Percentiles rank a stretch among this genome's conserved stretches.
phyloP scores from a whole-genome alignment of 768 basidiomycete species.

The Lentinula sp. region DNA sequence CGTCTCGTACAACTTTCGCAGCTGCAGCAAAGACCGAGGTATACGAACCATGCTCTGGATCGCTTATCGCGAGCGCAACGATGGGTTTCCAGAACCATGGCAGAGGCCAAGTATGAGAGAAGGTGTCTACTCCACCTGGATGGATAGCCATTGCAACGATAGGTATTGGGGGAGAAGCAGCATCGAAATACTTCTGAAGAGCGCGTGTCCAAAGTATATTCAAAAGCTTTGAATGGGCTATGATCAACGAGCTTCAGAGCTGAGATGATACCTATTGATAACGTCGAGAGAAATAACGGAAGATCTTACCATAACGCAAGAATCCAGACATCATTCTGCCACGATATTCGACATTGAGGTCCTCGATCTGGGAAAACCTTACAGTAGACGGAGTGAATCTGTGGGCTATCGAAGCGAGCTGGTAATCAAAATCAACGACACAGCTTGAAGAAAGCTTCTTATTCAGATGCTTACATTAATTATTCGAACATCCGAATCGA shows the following conservation, averaged over 20 bases:
- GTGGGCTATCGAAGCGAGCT: slow-evolving; percentile 13
- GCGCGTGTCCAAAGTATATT: slow-evolving; percentile 7
- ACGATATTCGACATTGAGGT: slow-evolving; percentile 11
- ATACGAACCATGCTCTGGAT: slow-evolving; percentile 19
- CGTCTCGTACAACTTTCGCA: slow-evolving; percentile 16
- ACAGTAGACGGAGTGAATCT: not conserved
- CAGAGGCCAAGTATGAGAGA: slow-evolving; percentile 16
- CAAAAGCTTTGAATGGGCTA: slow-evolving; percentile 14
- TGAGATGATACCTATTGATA: too few species aligned
- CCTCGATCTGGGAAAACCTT: slow-evolving; percentile 11
- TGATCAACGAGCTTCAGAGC: not conserved
- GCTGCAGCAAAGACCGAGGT: slow-evolving; percentile 24
- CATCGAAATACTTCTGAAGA: slow-evolving; percentile 7
- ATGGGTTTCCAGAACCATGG: slow-evolving; percentile 5
- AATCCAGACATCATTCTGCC: not conserved
- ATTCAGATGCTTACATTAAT: slow-evolving; percentile 31
- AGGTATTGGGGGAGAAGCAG: not conserved
- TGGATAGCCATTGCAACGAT: slow-evolving; percentile 20
- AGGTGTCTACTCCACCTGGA: slow-evolving; percentile 25
- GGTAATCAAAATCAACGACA: not conserved
- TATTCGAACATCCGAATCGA: slow-evolving; percentile 45
- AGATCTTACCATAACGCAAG: slow-evolving; percentile 11
- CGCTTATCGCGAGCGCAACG: not conserved
- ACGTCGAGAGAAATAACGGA: not conserved
- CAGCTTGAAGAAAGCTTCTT: not conserved